phyloP scores from a whole-genome alignment of 352 stramenopile genomes.

The Peronospora destructor region DNA sequence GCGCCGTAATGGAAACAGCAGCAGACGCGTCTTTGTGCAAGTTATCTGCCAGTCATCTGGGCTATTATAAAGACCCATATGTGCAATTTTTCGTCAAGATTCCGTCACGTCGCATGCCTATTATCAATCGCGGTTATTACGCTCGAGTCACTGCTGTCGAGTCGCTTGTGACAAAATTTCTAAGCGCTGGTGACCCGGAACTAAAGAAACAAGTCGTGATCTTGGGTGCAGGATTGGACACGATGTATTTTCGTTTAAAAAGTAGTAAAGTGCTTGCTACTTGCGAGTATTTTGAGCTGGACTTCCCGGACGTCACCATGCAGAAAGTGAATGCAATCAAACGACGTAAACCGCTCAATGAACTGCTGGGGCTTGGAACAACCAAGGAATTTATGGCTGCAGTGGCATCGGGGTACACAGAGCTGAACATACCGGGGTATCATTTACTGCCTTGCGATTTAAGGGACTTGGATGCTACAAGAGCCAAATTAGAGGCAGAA shows the following conservation, averaged over 20 bases:
- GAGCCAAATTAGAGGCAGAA: slow-evolving; percentile 48
- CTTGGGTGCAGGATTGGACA: slow-evolving; percentile 74
- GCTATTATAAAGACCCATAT: slow-evolving; percentile 78
- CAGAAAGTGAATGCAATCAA: slow-evolving; percentile 78
- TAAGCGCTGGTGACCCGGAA: slow-evolving; percentile 15
- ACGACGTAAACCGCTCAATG: slow-evolving; percentile 49
- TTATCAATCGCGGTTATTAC: slow-evolving; percentile 88
- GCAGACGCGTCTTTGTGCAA: slow-evolving; percentile 82
- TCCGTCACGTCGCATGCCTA: slow-evolving; percentile 77
- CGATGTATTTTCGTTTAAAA: slow-evolving; percentile 79
- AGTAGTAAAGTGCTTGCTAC: slow-evolving; percentile 24
- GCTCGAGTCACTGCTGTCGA: slow-evolving; percentile 70
- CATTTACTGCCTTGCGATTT: slow-evolving; percentile 76
- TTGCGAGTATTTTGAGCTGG: slow-evolving; percentile 81
- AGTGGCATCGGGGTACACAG: slow-evolving; percentile 44
- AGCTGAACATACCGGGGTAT: slow-evolving; percentile 66
- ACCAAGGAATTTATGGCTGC: slow-evolving; percentile 44
- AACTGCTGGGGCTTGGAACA: slow-evolving; percentile 35
- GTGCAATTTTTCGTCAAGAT: slow-evolving; percentile 77
- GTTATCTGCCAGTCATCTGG: slow-evolving; percentile 62
- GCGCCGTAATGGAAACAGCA: slow-evolving; percentile 74
- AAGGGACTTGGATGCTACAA: slow-evolving; percentile 47
- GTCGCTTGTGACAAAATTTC: slow-evolving; percentile 59
- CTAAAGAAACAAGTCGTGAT: slow-evolving; percentile 72
- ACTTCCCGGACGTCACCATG: slow-evolving; percentile 74